A percentile compares a stretch with the other conserved stretches of the same genome.
Evolutionary conservation across 202 grass and related monocot genomes (phyloP).

Genomic region (Musa balbisiana): DNA sequence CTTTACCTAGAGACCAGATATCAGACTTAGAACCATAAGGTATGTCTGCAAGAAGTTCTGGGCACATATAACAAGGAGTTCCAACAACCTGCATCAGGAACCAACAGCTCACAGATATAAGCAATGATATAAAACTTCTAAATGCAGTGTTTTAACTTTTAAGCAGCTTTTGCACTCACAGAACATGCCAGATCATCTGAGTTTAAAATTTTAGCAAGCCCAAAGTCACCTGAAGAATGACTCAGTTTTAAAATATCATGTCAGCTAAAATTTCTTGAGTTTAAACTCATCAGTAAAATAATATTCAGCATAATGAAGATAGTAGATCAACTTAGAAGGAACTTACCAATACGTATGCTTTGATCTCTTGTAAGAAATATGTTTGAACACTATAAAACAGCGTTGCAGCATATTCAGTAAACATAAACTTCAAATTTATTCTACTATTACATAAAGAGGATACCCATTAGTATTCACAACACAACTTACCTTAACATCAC

Average conservation of each 20-base stretch:
- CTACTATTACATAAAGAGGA: too few species aligned
- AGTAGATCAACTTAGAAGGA: conserved; percentile 3
- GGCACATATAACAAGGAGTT: conserved; percentile 97
- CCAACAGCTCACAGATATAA: conserved; percentile 26
- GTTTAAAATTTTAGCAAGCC: conserved; percentile 93
- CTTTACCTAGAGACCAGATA: conserved; percentile 91
- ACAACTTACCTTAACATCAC: conserved; percentile 79
- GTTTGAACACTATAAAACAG: conserved; percentile 76
- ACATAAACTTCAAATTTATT: background rate
- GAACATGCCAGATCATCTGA: conserved; percentile 86
- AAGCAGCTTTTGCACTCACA: conserved; percentile 38
- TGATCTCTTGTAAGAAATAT: conserved; percentile 92
- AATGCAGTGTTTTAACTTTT: background rate
- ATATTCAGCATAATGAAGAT: background rate
- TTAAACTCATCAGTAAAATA: background rate
- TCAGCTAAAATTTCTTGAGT: background rate
- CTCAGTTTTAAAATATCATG: background rate
- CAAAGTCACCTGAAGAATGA: conserved; percentile 63
- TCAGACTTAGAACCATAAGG: conserved; percentile 94
- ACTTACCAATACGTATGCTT: conserved; percentile 77
- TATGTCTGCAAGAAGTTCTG: conserved; percentile 95
- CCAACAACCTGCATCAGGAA: conserved; percentile 59
- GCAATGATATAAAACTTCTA: background rate
- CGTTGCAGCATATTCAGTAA: conserved; percentile 26
- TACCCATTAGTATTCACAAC: background rate